Evolutionary conservation across 2,329 filamentous ascomycete genomes (phyloP), one percentile per base, ranked within the genome.

Genomic region (Botrytis byssoidea): DNA sequence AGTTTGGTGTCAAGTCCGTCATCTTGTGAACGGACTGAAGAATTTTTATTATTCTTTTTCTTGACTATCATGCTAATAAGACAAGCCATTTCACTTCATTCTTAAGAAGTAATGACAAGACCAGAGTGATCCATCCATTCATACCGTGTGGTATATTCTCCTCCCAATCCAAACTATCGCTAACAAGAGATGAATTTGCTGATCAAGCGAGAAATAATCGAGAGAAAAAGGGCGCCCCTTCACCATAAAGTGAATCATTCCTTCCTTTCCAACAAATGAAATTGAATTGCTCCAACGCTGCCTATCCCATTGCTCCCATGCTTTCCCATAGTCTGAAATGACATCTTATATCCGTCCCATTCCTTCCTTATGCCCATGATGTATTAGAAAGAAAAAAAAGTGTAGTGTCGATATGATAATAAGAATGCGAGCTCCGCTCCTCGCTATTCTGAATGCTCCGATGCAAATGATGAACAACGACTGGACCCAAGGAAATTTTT

Each of bases 321-420:
- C 69, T 72, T 71, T 65, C 69, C 69, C 59, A 40, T 51, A 70
- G 29, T 71, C 42, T 71, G 44, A 37, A 57, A 18, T 57, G 42
- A 71, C 63, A 32, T 48, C 29, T 51, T n/a, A 37, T 68, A 68
- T 46, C 71, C 63, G 14, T 51, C 64, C 71, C 48, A 60, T 61
- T 12, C 51, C 71, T 60, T 35, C 70, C 60, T 66, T 75, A 75
- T 75, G 74, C 76, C 74, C 70, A 71, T 71, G 55, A 69, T 70
- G 75, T 72, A 74, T 73, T 73, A 75, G 73, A 75, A 75, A 73
- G 51, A 37, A 73, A 69, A 40, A 57, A 66, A 69, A 59, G 18
- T 44, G 60, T 72, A 59, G 46, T 61, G n/a, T 25, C 35, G 25
- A 71, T 29, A 57, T 29, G 51, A 57, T 57, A 70, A 68, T 44